Base-by-base conservation (phyloP, 73 alveolate genomes). In the Breviolum minutum region DNA sequence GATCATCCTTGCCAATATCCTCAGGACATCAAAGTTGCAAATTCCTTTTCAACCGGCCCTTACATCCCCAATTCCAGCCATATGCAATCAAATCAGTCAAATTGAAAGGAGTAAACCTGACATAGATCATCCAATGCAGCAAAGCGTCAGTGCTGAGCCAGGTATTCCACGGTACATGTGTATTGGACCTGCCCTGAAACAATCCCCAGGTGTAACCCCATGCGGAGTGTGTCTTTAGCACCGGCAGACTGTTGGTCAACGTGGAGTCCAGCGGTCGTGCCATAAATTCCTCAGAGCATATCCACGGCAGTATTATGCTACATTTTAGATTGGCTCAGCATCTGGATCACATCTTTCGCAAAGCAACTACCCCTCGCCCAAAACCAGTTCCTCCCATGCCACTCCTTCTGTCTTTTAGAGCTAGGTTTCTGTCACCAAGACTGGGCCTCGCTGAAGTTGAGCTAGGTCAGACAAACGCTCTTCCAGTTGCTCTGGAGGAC, bases 131-230 rank as follows among this genome's bases (percentile, higher is more conserved):
- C 7, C 80, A 63, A 9, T 83, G 82, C 77, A 30, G 17, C 89
- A 60, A 54, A 62, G 90, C 2, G 22, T 62, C 98, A n/a, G 68
- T 62, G 26, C 14, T 68, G 24, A 77, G 87, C 97, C 96, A 89
- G 8, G 99, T 95, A 26, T 87, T 96, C 99, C 99, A 99, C 10
- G 99, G 99, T 81, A 74, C 95, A 54, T 95, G 97, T 8, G 99
- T 99, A 90, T 99, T 86, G 90, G 99, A 80, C 92, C 92, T 98
- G 66, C 99, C 99, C 48, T 86, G 73, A 32, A 99, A 99, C 62
- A 99, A 95, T 69, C 99, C 99, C 99, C 99, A 99, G 94, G 96
- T 96, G 97, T 96, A 95, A 87, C 99, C 88, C 95, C 99, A 70
- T 29, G 99, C 80, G 8, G 30, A 27, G 81, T n/a, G 79, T 13